These are phyloP conservation scores for Pythium brachiatum DNA, from an alignment of 352 stramenopile genomes.

Conservation along the genomic window DNA sequence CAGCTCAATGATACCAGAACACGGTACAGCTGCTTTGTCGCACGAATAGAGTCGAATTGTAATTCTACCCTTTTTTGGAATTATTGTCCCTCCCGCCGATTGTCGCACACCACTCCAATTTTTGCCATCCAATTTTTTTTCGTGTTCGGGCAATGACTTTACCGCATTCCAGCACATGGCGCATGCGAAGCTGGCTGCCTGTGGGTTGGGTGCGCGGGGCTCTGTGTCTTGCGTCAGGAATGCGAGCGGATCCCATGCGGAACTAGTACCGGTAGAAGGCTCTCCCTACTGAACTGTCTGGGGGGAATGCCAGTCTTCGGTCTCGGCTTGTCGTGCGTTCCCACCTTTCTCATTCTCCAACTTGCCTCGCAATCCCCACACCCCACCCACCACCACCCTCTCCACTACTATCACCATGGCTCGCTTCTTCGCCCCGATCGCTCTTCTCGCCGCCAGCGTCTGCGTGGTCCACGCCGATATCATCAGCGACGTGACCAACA, in stretches of 20 bases:
- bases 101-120: not conserved
- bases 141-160: not conserved
- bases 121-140: not conserved
- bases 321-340: too few relatives aligned
- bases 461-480: constrained; percentile 11
- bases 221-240: too few relatives aligned
- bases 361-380: constrained; percentile 11
- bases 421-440: constrained; percentile 19
- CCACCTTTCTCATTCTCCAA: constrained; percentile 17
- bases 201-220: too few relatives aligned
- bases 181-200: not conserved
- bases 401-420: constrained; percentile 15
- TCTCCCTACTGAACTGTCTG: too few relatives aligned
- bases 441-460: constrained; percentile 11
- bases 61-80: not conserved
- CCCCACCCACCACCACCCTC: constrained; percentile 7
- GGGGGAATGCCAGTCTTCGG: not conserved
- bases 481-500: constrained; percentile 17
- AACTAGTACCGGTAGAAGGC: too few relatives aligned
- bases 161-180: not conserved
- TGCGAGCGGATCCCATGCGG: too few relatives aligned
- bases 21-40: not conserved
- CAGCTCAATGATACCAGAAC: not conserved
- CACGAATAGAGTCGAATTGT: too few relatives aligned
- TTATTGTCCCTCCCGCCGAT: not conserved